Base-by-base conservation (phyloP, 192 early-diverging fungal species). In the Podochytrium sp. region DNA sequence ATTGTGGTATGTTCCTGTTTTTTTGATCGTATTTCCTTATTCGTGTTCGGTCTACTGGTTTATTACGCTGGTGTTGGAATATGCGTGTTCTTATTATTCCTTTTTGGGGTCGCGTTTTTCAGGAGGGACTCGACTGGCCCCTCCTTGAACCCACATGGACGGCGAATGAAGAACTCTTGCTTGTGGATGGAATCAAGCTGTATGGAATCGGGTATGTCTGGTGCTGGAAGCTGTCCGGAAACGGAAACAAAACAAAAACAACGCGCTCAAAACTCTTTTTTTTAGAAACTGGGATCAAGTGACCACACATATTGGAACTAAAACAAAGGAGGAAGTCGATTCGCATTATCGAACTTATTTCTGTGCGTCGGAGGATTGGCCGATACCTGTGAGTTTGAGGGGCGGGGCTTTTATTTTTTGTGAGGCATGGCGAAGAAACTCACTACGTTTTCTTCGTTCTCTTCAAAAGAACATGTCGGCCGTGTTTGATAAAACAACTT, bases 111-210 rank as follows among this genome's bases (percentile, higher is more conserved):
- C 49, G 16, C 30, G 53, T 84, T 30, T 12, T 59, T 20, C 49
- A 91, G 89, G 92, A 93, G 79, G 88, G 87, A 41, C 90, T 91
- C 55, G 89, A 87, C 63, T 98, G 96, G 77, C 93, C 95, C 4
- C 91, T 99, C 42, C 97, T 95, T 74, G 90, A 92, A 20, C 82
- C 85, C 23, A 89, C 94, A 63, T 99, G 98, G 98, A 91, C 90
- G 49, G 98, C 95, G 3, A 94, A 98, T 57, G 98, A 99, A 71
- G 98, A 99, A 83, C 83, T 98, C 52, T 72, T 95, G 64, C 83
- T 99, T 69, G 93, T 98, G 43, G 95, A 98, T 65, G 93, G 91
- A 4, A 84, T 94, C 51, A 92, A 95, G 78, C 87, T 92, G 76
- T 94, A 90, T 80, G 98, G 98, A 27, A 88, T 98, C 64, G 98